Evolutionary conservation across 345 rosid genomes (phyloP).

Genomic region (Citrus glauca): DNA sequence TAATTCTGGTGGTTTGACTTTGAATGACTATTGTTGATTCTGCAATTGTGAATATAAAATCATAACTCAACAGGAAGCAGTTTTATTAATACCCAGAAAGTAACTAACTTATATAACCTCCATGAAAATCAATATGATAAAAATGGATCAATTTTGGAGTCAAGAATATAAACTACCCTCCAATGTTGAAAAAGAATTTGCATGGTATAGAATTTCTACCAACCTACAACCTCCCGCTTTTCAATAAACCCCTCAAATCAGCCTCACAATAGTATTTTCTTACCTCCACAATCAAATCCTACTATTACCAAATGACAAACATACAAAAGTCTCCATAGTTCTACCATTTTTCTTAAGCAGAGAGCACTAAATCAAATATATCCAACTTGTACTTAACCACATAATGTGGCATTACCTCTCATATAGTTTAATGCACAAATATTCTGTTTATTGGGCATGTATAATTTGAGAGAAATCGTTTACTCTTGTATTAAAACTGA

Average conservation of each 20-base stretch:
- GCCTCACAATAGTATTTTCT: not conserved
- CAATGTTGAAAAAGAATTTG: not conserved
- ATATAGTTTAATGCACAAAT: not conserved
- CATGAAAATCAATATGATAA: not conserved
- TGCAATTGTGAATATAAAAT: not conserved
- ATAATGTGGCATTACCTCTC: not conserved
- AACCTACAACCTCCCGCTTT: not conserved
- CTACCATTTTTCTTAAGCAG: not conserved
- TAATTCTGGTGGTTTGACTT: not conserved
- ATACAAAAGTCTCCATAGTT: not conserved
- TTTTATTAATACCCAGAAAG: not conserved
- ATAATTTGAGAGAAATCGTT: conserved; percentile 1
- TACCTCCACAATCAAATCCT: not conserved
- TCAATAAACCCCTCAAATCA: not conserved
- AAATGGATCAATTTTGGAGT: not conserved
- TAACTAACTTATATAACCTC: not conserved
- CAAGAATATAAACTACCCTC: not conserved
- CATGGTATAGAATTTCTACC: not conserved
- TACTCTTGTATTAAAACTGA: not conserved
- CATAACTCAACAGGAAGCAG: not conserved
- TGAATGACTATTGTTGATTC: not conserved
- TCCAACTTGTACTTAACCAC: not conserved
- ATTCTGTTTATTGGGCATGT: not conserved
- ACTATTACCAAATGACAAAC: not conserved
- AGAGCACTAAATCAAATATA: not conserved